A percentile compares a stretch with the other conserved stretches of the same genome.
Conservation (phyloP, 345 rosid species). For the Eucalyptus regnans region DNA sequence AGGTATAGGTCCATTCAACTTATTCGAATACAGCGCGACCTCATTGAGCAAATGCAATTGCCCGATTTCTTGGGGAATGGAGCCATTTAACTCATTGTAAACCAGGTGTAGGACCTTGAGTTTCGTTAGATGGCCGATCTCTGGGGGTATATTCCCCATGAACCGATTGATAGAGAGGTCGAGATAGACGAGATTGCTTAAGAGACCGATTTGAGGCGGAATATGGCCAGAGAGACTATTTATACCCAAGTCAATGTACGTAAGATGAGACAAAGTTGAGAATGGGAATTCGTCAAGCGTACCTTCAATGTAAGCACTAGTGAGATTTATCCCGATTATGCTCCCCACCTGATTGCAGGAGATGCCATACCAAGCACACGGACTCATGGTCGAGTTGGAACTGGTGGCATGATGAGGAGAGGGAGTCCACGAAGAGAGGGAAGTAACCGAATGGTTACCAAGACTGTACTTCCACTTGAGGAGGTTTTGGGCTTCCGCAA, state of each 20-base stretch:
- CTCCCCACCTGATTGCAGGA: background rate
- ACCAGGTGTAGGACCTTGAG: background rate
- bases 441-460: background rate
- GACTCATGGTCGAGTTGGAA: background rate
- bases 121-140: background rate
- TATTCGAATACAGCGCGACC: background rate
- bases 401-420: background rate
- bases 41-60: background rate
- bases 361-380: constrained; percentile 9
- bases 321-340: background rate
- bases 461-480: background rate
- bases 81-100: background rate
- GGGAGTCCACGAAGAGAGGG: constrained; percentile 1
- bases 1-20: constrained; percentile 11
- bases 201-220: background rate
- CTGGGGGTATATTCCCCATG: background rate
- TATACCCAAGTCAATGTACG: background rate
- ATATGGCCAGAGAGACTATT: constrained; percentile 10
- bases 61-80: background rate
- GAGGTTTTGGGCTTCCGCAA: no score
- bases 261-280: no score
- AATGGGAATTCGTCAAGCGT: no score
- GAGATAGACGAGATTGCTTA: background rate
- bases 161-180: background rate
- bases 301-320: background rate